Conservation (phyloP, 257 asterid genomes). For the Plectranthus barbatus region DNA sequence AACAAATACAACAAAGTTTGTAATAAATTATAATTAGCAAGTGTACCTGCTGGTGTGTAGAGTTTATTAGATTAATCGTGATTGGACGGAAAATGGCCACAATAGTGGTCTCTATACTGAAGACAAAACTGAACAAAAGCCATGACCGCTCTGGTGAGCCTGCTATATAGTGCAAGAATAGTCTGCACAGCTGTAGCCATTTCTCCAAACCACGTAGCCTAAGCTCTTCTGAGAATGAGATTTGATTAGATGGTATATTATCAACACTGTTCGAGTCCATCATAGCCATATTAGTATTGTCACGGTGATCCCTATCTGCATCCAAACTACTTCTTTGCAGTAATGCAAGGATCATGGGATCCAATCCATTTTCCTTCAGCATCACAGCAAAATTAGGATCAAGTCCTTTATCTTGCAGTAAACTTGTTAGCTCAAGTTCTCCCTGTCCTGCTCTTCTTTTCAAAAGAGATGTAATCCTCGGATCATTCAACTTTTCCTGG, state of each 20-base stretch:
- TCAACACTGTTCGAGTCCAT: slow-evolving; percentile 58
- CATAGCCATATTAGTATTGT: slow-evolving; percentile 53
- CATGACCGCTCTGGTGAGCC: slow-evolving; percentile 98
- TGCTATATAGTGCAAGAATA: slow-evolving; percentile 68
- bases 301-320: slow-evolving; percentile 95
- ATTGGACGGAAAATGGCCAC: slow-evolving; percentile 81
- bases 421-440: slow-evolving; percentile 74
- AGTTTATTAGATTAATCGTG: slow-evolving; percentile 58
- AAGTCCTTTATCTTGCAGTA: slow-evolving; percentile 91
- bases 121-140: slow-evolving; percentile 91
- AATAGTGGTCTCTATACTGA: slow-evolving; percentile 73
- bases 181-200: slow-evolving; percentile 87
- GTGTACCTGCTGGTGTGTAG: slow-evolving; percentile 86
- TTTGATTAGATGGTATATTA: slow-evolving; percentile 65
- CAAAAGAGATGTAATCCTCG: slow-evolving; percentile 79
- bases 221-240: slow-evolving; percentile 95
- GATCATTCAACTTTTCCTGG: slow-evolving; percentile 88
- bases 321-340: slow-evolving; percentile 98
- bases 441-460: slow-evolving; percentile 73
- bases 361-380: slow-evolving; percentile 97
- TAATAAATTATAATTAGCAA: background rate
- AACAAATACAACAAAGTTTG: background rate
- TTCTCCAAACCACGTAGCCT: slow-evolving; percentile 76
- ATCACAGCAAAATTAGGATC: slow-evolving; percentile 99
- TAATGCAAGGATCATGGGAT: slow-evolving; percentile 96